A percentile compares a stretch with the other conserved stretches of the same genome.
Evolutionary conservation across 306 rosid species (phyloP).

Genomic region (Canavalia ensiformis): DNA sequence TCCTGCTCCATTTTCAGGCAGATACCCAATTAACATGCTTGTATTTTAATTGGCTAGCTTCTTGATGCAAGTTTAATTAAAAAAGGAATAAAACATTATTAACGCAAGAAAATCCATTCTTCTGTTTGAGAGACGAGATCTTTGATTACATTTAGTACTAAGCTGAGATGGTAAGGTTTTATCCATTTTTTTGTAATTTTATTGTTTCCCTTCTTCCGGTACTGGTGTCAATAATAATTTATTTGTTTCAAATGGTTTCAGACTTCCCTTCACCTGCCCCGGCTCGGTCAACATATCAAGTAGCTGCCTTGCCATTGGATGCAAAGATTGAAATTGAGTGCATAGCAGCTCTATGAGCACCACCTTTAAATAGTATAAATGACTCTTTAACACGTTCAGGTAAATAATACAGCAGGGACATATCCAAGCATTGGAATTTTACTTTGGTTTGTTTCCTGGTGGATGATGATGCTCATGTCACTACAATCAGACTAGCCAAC

Average conservation of each 20-base stretch:
- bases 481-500: background rate
- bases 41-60: background rate
- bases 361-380: background rate
- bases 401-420: slow-evolving; percentile 56
- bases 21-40: background rate
- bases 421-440: slow-evolving; percentile 37
- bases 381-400: slow-evolving; percentile 32
- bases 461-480: slow-evolving; percentile 27
- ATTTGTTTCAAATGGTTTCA: slow-evolving; percentile 49
- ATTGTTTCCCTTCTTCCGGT: background rate
- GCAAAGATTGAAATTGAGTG: slow-evolving; percentile 98
- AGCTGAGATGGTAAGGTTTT: slow-evolving; percentile 13
- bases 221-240: slow-evolving; percentile 13
- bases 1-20: background rate
- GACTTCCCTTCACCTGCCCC: slow-evolving; percentile 88
- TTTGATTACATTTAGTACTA: background rate
- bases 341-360: slow-evolving; percentile 71
- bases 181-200: background rate
- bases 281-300: slow-evolving; percentile 91
- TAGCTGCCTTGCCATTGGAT: slow-evolving; percentile 89
- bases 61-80: background rate
- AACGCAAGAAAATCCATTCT: background rate
- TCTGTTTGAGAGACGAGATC: background rate
- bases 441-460: slow-evolving; percentile 40
- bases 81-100: background rate